Evolutionary conservation across 2,329 filamentous ascomycete genomes (phyloP), one percentile per base, ranked within the genome.

Genomic region (Fusarium goolgardi): DNA sequence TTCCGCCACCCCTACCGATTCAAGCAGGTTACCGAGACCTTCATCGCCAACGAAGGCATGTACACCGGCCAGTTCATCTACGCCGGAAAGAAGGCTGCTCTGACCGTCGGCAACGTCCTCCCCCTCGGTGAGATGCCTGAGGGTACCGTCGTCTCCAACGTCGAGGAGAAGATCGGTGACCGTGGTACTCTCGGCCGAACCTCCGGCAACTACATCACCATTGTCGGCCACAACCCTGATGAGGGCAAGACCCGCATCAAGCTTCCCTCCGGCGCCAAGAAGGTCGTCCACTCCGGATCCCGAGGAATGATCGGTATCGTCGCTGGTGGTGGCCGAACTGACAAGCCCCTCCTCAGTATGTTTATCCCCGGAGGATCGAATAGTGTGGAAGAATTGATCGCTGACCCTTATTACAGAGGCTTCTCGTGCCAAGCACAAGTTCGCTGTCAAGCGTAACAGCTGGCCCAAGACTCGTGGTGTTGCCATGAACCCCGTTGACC

Each of bases 381-480:
- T 21, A 45, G 39, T 53, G 41, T 53, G 39, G 49, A 5, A 43
- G 32, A 54, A 59, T 35, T 52, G 53, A 59, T 39, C 58, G 78
- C 85, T 88, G 76, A 87, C 75, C 29, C 41, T 35, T 59, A 29
- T 49, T 44, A 84, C 87, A 92, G 90, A 99, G 95, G 96, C 96
- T 80, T 98, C 95, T 80, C 93, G 96, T 82, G 96, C 96, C 81
- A 99, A 98, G 93, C 95, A 98, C 84, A 99, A 99, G 92, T 99
- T 97, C 87, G 94, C 94, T 78, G 96, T 97, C 87, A 99, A 99
- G 94, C 94, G 96, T 83, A 98, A 99, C 93, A 95, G 90, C 82
- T 99, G 96, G 96, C 96, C 96, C 86, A 97, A 97, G 93, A 99
- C 96, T 89, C 95, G 96, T 96, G 96, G 96, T 97, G 96, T 99